phyloP scores from a whole-genome alignment of 495 filamentous ascomycete species.

The Penicillium diatomitis region DNA sequence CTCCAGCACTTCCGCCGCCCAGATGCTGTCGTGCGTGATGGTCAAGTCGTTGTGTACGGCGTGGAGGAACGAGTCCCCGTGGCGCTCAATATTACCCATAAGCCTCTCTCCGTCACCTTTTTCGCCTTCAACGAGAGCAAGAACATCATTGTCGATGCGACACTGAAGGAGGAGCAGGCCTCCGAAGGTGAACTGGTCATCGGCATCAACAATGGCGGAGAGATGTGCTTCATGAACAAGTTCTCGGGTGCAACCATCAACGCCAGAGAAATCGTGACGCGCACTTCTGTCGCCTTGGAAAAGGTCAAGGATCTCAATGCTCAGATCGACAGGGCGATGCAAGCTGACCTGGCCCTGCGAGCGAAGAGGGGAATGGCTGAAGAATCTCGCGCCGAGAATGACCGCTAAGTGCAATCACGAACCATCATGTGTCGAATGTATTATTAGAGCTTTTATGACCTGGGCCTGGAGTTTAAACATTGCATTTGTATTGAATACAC shows the following conservation, averaged over 20 bases:
- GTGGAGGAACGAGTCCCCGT: constrained; percentile 83
- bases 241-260: constrained; percentile 72
- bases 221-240: constrained; percentile 87
- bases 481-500: background rate
- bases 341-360: constrained; percentile 65
- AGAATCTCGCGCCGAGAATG: constrained; percentile 80
- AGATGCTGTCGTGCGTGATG: constrained; percentile 75
- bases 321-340: constrained; percentile 59
- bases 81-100: constrained; percentile 78
- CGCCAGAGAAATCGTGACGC: constrained; percentile 63
- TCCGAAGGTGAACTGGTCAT: constrained; percentile 77
- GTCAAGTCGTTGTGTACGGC: constrained; percentile 70
- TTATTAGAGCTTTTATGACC: constrained; percentile 17
- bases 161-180: constrained; percentile 74
- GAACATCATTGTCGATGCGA: constrained; percentile 66
- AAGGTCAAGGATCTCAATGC: constrained; percentile 73
- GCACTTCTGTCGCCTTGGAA: constrained; percentile 55
- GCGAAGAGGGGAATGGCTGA: constrained; percentile 66
- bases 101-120: constrained; percentile 81
- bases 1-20: constrained; percentile 84
- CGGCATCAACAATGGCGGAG: constrained; percentile 78
- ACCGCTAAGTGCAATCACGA: constrained; percentile 20
- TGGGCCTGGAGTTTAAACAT: constrained; percentile 13
- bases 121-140: constrained; percentile 65
- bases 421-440: constrained; percentile 9